phyloP scores from a whole-genome alignment of 768 basidiomycete genomes.

The Strobilomyces echinocephalus region DNA sequence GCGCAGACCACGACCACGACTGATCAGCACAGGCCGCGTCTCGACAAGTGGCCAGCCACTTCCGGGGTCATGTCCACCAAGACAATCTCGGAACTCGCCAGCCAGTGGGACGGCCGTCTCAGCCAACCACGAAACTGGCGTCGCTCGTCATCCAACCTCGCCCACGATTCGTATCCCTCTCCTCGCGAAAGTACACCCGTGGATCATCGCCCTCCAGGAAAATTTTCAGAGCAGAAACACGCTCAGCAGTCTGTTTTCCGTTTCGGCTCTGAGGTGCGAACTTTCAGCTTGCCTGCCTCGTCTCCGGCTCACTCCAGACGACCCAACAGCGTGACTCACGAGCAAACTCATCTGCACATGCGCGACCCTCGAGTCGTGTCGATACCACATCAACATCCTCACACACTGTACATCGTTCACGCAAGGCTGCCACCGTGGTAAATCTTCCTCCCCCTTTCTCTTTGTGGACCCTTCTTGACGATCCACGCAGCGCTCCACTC shows the following conservation, averaged over 20 bases:
- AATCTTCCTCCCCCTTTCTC: slow-evolving; percentile 4
- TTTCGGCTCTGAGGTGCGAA: slow-evolving; percentile 12
- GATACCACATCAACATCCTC: slow-evolving; percentile 9
- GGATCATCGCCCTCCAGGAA: neutral
- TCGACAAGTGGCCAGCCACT: too few relatives aligned
- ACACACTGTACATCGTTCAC: neutral
- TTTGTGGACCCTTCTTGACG: neutral
- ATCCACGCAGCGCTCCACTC: slow-evolving; percentile 7
- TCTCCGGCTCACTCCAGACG: slow-evolving; percentile 3
- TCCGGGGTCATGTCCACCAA: slow-evolving; percentile 15
- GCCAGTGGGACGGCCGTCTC: slow-evolving; percentile 17
- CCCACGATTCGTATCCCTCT: slow-evolving; percentile 10
- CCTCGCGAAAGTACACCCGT: neutral
- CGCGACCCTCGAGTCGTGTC: neutral
- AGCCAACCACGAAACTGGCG: slow-evolving; percentile 8
- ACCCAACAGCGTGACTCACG: slow-evolving; percentile 1
- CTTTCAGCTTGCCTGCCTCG: neutral
- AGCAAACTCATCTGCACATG: neutral
- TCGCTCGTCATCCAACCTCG: slow-evolving; percentile 8
- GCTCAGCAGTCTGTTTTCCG: neutral
- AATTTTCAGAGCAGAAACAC: slow-evolving; percentile 7
- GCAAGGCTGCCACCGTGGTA: slow-evolving; percentile 11
- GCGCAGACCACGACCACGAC: too few relatives aligned
- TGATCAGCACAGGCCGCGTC: too few relatives aligned
- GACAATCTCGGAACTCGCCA: slow-evolving; percentile 11